These are phyloP conservation scores for Orbilia quercus DNA, from an alignment of 2,329 filamentous ascomycete species.

Conservation along the genomic window DNA sequence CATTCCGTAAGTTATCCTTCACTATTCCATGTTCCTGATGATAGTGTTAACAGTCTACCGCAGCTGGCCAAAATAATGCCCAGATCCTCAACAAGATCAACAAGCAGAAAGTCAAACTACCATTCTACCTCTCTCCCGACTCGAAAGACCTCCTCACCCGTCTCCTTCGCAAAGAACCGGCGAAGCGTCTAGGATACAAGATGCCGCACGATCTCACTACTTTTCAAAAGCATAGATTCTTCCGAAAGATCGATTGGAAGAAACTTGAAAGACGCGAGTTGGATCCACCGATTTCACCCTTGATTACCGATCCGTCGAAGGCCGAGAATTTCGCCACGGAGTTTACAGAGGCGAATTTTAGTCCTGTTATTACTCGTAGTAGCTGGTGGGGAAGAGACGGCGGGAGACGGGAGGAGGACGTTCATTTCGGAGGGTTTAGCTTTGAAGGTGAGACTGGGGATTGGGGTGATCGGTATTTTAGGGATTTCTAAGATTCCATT, in stretches of 20 bases:
- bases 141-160: constrained; percentile 93
- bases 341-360: constrained; percentile 87
- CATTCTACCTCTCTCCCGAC: constrained; percentile 90
- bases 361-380: constrained; percentile 71
- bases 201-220: constrained; percentile 87
- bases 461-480: constrained; percentile 54
- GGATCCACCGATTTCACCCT: constrained; percentile 86
- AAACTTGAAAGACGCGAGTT: constrained; percentile 83
- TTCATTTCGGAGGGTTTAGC: constrained; percentile 72
- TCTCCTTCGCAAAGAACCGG: constrained; percentile 89
- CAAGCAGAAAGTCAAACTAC: constrained; percentile 87
- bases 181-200: constrained; percentile 85
- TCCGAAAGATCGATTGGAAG: constrained; percentile 95
- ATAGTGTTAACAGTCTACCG: constrained; percentile 62
- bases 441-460: constrained; percentile 63
- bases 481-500: constrained; percentile 45
- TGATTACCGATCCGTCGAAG: constrained; percentile 94
- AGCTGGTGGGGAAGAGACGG: constrained; percentile 62
- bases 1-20: constrained; percentile 69
- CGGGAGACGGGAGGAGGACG: constrained; percentile 66
- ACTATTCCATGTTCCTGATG: background rate
- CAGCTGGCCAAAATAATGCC: constrained; percentile 81
- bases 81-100: constrained; percentile 97
- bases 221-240: constrained; percentile 94
- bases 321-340: constrained; percentile 97